Evolutionary conservation across 768 basidiomycete genomes (phyloP).

Genomic region (Lentinula aciculospora): DNA sequence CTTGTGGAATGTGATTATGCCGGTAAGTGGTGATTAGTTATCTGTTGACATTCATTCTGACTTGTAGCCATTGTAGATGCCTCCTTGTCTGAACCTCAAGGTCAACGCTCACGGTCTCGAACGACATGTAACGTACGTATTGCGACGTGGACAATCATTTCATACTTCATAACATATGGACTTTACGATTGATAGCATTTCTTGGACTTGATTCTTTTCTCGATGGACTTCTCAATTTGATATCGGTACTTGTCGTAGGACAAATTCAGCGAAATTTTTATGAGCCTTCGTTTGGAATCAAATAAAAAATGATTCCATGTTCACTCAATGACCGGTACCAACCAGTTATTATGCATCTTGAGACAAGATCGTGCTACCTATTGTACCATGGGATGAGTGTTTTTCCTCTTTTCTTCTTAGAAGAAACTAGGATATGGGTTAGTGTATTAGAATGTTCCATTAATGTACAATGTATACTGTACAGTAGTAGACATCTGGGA

Average conservation of each 20-base stretch:
- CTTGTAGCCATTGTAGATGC: background rate
- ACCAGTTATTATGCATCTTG: too few relatives aligned
- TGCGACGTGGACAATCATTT: background rate
- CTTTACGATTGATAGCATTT: background rate
- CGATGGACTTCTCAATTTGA: background rate
- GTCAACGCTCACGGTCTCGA: background rate
- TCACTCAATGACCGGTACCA: too few relatives aligned
- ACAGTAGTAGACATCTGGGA: too few relatives aligned
- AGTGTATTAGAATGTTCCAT: too few relatives aligned
- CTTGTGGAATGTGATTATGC: slow-evolving; percentile 40
- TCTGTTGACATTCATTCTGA: background rate
- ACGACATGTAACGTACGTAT: background rate
- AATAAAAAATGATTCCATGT: too few relatives aligned
- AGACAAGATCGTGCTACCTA: too few relatives aligned
- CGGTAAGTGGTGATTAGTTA: background rate
- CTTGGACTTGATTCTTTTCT: background rate
- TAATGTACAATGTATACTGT: too few relatives aligned
- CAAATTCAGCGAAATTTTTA: too few relatives aligned
- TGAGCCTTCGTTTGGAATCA: too few relatives aligned
- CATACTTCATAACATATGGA: background rate
- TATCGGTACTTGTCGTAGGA: background rate
- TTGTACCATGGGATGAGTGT: too few relatives aligned
- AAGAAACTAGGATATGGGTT: too few relatives aligned
- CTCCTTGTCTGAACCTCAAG: background rate
- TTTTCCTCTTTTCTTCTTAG: too few relatives aligned